Evolutionary conservation across 208 protist genomes (phyloP).

Genomic region (Porcisia deanei): DNA sequence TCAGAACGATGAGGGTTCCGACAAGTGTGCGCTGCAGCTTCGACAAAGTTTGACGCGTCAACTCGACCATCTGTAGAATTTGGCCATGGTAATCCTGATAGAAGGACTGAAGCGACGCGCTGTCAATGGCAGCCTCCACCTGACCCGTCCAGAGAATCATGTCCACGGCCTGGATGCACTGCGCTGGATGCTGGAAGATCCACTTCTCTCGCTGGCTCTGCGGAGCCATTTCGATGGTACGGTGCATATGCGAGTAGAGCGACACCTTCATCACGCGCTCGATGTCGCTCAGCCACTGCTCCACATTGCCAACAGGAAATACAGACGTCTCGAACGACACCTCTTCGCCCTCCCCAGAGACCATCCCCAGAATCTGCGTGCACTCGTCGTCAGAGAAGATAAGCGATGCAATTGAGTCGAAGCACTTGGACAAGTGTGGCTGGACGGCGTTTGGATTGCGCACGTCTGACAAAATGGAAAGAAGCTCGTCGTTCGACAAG

Average conservation of each 20-base stretch:
- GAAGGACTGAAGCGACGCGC: slow-evolving; percentile 59
- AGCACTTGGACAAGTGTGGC: slow-evolving; percentile 96
- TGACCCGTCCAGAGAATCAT: slow-evolving; percentile 95
- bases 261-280: slow-evolving; percentile 93
- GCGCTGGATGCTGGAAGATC: slow-evolving; percentile 93
- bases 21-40: slow-evolving; percentile 92
- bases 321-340: slow-evolving; percentile 89
- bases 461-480: slow-evolving; percentile 97
- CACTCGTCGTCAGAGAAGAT: slow-evolving; percentile 78
- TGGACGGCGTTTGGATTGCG: slow-evolving; percentile 95
- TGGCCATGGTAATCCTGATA: slow-evolving; percentile 81
- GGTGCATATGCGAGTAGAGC: slow-evolving; percentile 86
- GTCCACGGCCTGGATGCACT: slow-evolving; percentile 94
- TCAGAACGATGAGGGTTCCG: slow-evolving; percentile 95
- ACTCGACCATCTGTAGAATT: slow-evolving; percentile 88
- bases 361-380: slow-evolving; percentile 90
- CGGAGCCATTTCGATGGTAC: slow-evolving; percentile 75
- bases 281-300: slow-evolving; percentile 95
- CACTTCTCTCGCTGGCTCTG: slow-evolving; percentile 82
- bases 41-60: slow-evolving; percentile 88
- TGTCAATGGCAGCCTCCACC: slow-evolving; percentile 84
- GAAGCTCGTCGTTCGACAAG: slow-evolving; percentile 98
- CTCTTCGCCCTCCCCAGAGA: slow-evolving; percentile 90
- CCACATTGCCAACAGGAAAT: slow-evolving; percentile 91
- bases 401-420: slow-evolving; percentile 94